These are phyloP conservation scores for Pseudogymnoascus sp. DNA, from an alignment of 2,329 filamentous ascomycete genomes.

Conservation along the genomic window DNA sequence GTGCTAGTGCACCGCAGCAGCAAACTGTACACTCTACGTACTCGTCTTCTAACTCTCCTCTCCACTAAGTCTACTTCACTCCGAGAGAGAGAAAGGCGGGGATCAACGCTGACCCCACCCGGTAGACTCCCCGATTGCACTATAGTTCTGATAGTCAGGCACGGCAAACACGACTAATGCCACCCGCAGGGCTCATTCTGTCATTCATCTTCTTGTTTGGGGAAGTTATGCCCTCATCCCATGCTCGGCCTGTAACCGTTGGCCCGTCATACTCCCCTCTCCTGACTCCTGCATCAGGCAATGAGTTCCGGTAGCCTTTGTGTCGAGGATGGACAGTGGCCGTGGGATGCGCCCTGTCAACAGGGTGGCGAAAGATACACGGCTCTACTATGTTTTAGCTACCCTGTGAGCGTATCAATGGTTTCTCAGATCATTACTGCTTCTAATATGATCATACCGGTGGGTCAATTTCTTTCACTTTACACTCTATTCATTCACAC, in stretches of 20 bases:
- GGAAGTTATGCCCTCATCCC: neutral
- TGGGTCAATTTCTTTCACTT: slow-evolving; percentile 1
- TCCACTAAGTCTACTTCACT: neutral
- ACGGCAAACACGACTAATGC: neutral
- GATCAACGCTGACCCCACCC: neutral
- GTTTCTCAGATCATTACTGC: neutral
- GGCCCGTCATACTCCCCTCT: neutral
- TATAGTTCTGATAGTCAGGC: slow-evolving; percentile 2
- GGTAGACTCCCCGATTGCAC: neutral
- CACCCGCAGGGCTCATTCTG: neutral
- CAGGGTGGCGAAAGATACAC: neutral
- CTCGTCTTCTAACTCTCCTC: neutral
- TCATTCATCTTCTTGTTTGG: neutral
- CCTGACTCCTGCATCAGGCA: slow-evolving; percentile 1
- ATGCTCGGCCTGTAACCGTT: slow-evolving; percentile 8
- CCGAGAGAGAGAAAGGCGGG: neutral
- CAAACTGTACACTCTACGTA: neutral
- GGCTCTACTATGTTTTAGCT: neutral
- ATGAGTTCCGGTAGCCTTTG: neutral
- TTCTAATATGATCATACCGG: neutral
- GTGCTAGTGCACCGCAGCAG: no score
- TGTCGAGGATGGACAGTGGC: neutral
- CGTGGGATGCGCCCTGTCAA: neutral
- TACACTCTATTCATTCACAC: neutral
- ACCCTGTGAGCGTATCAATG: neutral